Evolutionary conservation across 2,329 filamentous ascomycete genomes (phyloP).

Genomic region (Talaromyces sp.): DNA sequence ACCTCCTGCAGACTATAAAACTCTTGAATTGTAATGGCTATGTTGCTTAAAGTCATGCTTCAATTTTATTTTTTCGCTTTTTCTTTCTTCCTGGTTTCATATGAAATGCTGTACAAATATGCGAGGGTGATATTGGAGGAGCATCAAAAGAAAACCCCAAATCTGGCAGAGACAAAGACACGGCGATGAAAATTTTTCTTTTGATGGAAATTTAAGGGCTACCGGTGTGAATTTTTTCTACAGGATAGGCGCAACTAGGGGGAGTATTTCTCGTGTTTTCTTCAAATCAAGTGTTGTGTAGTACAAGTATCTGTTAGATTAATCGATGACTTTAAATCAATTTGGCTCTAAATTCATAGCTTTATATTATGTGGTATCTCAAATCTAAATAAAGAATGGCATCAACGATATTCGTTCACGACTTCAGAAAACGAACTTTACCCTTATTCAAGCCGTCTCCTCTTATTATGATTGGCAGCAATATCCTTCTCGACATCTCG

Average conservation of each 20-base stretch:
- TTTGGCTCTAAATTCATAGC: background rate
- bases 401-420: too few species aligned
- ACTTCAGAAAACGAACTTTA: too few species aligned
- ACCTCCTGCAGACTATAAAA: constrained; percentile 41
- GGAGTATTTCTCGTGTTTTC: constrained; percentile 5
- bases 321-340: constrained; percentile 4
- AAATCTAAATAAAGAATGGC: too few species aligned
- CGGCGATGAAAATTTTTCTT: background rate
- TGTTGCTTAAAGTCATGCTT: constrained; percentile 1
- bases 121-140: constrained; percentile 6
- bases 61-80: background rate
- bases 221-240: constrained; percentile 8
- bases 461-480: constrained; percentile 30
- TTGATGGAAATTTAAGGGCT: constrained; percentile 3
- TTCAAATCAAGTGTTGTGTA: constrained; percentile 7
- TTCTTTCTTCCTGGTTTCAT: background rate
- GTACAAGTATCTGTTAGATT: constrained; percentile 10
- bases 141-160: background rate
- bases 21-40: constrained; percentile 38
- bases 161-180: background rate
- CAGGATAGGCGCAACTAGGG: constrained; percentile 14
- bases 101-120: constrained; percentile 13
- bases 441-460: constrained; percentile 23
- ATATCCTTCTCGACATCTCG: constrained; percentile 31
- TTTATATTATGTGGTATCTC: background rate